Evolutionary conservation across 345 rosid species (phyloP).

Genomic region (Fremontodendron californicum): DNA sequence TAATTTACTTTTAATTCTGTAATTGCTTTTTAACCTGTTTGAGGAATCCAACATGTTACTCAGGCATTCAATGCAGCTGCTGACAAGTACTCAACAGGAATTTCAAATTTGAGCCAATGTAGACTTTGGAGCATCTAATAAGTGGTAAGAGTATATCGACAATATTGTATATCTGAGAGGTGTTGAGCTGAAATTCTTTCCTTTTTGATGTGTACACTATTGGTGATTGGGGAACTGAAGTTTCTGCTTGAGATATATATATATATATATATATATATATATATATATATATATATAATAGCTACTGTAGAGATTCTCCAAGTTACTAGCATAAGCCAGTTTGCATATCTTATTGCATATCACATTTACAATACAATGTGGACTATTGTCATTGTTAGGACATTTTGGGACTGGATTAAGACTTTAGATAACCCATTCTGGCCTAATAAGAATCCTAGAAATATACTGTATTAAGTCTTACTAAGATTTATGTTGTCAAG

Average conservation of each 20-base stretch:
- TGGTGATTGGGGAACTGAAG: not conserved
- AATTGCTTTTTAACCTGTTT: conserved; percentile 9
- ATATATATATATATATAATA: too few species aligned
- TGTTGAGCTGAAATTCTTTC: not conserved
- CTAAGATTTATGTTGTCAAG: not conserved
- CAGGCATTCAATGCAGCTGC: not conserved
- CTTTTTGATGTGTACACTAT: not conserved
- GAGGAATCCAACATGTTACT: not conserved
- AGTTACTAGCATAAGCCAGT: not conserved
- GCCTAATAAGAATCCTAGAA: not conserved
- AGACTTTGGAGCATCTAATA: not conserved
- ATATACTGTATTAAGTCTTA: not conserved
- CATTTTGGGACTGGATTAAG: not conserved
- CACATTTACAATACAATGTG: not conserved
- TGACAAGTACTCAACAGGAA: not conserved
- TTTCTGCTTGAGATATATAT: not conserved
- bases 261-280: too few species aligned
- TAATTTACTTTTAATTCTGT: not conserved
- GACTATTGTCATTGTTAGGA: not conserved
- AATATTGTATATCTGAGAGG: not conserved
- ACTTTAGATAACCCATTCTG: not conserved
- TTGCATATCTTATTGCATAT: not conserved
- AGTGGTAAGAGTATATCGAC: too few species aligned
- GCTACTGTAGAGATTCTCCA: not conserved
- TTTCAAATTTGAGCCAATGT: not conserved